Percentiles rank a stretch among this genome's conserved stretches.
phyloP scores from a whole-genome alignment of 306 rosid species.

The Inga leiocalycina region DNA sequence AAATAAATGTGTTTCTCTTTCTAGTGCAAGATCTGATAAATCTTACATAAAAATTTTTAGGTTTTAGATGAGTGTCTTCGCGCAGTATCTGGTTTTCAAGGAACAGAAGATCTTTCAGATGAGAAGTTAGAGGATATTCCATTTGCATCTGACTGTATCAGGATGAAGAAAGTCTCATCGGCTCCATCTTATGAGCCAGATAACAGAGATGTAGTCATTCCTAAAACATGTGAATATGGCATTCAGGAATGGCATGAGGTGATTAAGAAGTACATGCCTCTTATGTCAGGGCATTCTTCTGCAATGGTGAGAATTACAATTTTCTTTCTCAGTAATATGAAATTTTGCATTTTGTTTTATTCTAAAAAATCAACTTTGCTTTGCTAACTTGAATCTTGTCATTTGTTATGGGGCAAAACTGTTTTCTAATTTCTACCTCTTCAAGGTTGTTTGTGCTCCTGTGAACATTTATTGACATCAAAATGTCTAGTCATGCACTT shows the following conservation, averaged over 20 bases:
- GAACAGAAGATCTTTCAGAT: conserved; percentile 88
- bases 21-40: neutral
- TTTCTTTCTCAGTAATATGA: neutral
- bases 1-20: neutral
- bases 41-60: conserved; percentile 47
- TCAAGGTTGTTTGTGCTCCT: neutral
- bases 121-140: conserved; percentile 75
- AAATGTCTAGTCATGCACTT: neutral
- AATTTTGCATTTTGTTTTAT: conserved; percentile 22
- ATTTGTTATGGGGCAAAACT: neutral
- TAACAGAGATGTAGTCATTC: conserved; percentile 39
- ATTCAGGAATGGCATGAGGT: conserved; percentile 76
- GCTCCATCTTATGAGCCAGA: conserved; percentile 76
- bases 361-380: conserved; percentile 7
- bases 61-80: conserved; percentile 90
- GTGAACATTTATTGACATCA: neutral
- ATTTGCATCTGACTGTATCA: conserved; percentile 78
- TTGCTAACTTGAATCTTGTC: conserved; percentile 1
- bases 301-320: conserved; percentile 52
- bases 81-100: conserved; percentile 92
- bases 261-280: conserved; percentile 79
- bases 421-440: neutral
- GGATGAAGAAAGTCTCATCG: conserved; percentile 89
- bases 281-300: conserved; percentile 61
- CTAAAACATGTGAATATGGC: conserved; percentile 58